phyloP scores from a whole-genome alignment of 2,329 filamentous ascomycete genomes.

The Ambrosiella beaveri region DNA sequence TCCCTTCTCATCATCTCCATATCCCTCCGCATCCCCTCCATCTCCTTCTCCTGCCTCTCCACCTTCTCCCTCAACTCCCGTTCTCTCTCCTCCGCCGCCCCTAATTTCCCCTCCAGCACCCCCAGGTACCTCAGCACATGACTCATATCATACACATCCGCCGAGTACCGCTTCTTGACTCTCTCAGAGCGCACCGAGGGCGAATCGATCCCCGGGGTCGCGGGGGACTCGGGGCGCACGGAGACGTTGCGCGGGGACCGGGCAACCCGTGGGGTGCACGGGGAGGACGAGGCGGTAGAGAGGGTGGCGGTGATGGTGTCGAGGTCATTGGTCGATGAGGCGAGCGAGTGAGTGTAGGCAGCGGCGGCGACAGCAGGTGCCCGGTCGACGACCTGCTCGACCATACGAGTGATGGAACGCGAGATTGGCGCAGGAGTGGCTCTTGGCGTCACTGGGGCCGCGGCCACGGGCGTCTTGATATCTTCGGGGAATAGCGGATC shows the following conservation, averaged over 20 bases:
- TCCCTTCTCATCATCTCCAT: slow-evolving; percentile 9
- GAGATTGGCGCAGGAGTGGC: no score
- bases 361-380: not conserved
- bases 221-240: not conserved
- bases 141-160: not conserved
- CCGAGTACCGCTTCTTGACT: not conserved
- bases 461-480: not conserved
- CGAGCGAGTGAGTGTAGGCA: not conserved
- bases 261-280: slow-evolving; percentile 5
- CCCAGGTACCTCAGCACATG: slow-evolving; percentile 4
- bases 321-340: not conserved
- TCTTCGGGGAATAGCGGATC: slow-evolving; percentile 18
- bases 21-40: not conserved
- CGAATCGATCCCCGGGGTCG: not conserved
- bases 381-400: not conserved
- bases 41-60: slow-evolving; percentile 1
- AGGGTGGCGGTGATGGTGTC: slow-evolving; percentile 2
- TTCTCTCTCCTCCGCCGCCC: slow-evolving; percentile 4
- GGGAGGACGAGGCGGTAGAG: slow-evolving; percentile 2
- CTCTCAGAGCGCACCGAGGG: not conserved
- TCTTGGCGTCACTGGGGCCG: not conserved
- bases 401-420: not conserved
- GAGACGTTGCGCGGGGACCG: not conserved
- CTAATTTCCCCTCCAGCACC: slow-evolving; percentile 8
- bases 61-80: slow-evolving; percentile 1